Base-by-base conservation (phyloP, 2,329 filamentous ascomycete species). In the Periglandula ipomoeae region DNA sequence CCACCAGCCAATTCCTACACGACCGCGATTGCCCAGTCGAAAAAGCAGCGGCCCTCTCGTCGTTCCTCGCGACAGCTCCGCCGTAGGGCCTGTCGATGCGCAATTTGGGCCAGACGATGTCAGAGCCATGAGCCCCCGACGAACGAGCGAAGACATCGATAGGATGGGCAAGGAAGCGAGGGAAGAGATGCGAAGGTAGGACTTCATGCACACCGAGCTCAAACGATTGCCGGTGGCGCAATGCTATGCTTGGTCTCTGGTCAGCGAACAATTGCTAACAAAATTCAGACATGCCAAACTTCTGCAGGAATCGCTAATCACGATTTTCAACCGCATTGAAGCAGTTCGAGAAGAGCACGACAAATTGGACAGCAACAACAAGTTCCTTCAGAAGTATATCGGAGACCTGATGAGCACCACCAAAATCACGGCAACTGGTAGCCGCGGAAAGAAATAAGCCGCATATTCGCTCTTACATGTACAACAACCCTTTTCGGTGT, bases 321-420 rank as follows among this genome's bases (percentile, higher is more conserved):
- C 85, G 54, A 85, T 97, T 39, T 89, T 95, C 56, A 88, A 95
- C 67, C 86, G 89, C 46, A 94, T 97, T 64, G 93, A 98, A 63
- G 87, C 88, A 26, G 90, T 97, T 55, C 88, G 89, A 66, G 85
- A 87, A 58, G 91, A 97, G 63, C 90, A 98, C 63, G 89, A 96
- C 70, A 96, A 95, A 69, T 81, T 98, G 48, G 90, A 97, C 67
- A 93, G 79, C 66, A 90, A 96, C 66, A 98, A 98, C 75, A 91
- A 89, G 61, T 96, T 97, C 62, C 71, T 98, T 43, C 91, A 97
- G 67, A 95, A 95, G 66, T 97, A 97, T 65, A 97, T 97, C 60
- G 91, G 91, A 55, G 91, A 95, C 62, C 76, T 97, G 48, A 97
- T 95, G 80, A 87, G 88, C 57, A 85, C 82, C n/a, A 83, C 79